Evolutionary conservation across 345 rosid species (phyloP), one percentile per base, ranked within the genome.

Genomic region (Ricinus communis): DNA sequence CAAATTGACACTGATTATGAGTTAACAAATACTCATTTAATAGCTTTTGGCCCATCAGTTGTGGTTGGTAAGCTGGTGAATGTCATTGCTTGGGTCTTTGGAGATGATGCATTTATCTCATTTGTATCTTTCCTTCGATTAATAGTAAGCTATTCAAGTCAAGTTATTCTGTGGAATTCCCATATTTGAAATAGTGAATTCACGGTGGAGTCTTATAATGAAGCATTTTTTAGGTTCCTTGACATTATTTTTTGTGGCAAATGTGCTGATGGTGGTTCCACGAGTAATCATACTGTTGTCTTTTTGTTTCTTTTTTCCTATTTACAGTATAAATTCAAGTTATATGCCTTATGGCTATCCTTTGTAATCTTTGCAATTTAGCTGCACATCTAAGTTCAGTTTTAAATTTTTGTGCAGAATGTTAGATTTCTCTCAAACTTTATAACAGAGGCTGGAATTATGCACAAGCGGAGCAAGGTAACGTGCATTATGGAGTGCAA

Each of bases 361-460:
- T n/a, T 33, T 28, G 7, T 54, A 0, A 28, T 46, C 14, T 54
- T 43, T 30, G 6, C 53, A 4, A 25, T 30, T 51, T 38, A 21
- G 70, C 4, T 33, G 38, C 38, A 33, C 6, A 33, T 6, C 6
- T 2, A 33, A 33, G 2, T 33, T 33, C 50, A 22, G 8, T 52
- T 2, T 43, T 2, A 6, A 33, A 33, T 54, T 53, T 30, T n/a
- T 54, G 11, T 72, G 87, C 93, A 93, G 97, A 93, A 93, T 77
- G 91, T 93, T 65, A 81, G 80, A 73, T 93, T 93, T 62, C 91
- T 93, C 50, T 87, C 94, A n/a, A 85, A 91, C 61, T 93, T 93
- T 73, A 75, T 93, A 33, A 91, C 98, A 0, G 91, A 86, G 47
- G 96, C 91, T 70, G 97, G 98, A 71, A 91, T 91, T 74, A 81